Percentiles rank a stretch among this genome's conserved stretches.
phyloP scores from a whole-genome alignment of 1,284 basidiomycete species.

The Rhodotorula sp. region DNA sequence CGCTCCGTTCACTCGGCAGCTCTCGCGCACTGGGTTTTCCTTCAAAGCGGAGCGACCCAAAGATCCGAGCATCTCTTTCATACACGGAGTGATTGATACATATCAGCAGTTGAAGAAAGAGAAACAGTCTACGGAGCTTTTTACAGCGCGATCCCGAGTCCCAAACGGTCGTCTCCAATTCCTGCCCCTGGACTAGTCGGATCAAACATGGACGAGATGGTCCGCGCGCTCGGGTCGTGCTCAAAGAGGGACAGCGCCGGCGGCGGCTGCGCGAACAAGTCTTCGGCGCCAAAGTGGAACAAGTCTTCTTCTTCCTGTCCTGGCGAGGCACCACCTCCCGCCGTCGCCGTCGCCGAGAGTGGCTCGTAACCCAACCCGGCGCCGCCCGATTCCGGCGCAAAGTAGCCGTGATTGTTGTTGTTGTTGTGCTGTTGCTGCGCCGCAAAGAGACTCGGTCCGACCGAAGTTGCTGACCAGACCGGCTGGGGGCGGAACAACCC shows the following conservation, averaged over 20 bases:
- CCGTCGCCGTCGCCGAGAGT: background rate
- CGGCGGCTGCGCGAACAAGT: slow-evolving; percentile 25
- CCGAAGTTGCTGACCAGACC: background rate
- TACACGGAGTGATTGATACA: too few relatives aligned
- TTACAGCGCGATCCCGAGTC: too few relatives aligned
- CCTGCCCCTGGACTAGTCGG: too few relatives aligned
- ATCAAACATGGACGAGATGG: too few relatives aligned
- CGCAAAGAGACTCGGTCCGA: background rate
- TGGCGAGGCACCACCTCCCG: background rate
- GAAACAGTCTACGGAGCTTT: too few relatives aligned
- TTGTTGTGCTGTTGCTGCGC: background rate
- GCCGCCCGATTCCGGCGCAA: background rate
- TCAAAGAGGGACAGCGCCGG: slow-evolving; percentile 1
- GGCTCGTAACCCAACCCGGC: background rate
- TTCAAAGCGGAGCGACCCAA: too few relatives aligned
- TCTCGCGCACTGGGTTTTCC: too few relatives aligned
- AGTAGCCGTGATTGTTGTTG: background rate
- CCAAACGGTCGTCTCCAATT: too few relatives aligned
- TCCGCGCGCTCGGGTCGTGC: too few relatives aligned
- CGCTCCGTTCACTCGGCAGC: too few relatives aligned
- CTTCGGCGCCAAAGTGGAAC: slow-evolving; percentile 26
- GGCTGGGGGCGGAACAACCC: background rate
- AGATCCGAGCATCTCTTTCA: too few relatives aligned
- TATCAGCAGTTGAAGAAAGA: too few relatives aligned
- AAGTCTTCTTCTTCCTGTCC: background rate